Percentiles rank a stretch among this genome's conserved stretches.
Evolutionary conservation across 1,139 yeast species (phyloP).

Genomic region (Groenewaldozyma auringiensis): DNA sequence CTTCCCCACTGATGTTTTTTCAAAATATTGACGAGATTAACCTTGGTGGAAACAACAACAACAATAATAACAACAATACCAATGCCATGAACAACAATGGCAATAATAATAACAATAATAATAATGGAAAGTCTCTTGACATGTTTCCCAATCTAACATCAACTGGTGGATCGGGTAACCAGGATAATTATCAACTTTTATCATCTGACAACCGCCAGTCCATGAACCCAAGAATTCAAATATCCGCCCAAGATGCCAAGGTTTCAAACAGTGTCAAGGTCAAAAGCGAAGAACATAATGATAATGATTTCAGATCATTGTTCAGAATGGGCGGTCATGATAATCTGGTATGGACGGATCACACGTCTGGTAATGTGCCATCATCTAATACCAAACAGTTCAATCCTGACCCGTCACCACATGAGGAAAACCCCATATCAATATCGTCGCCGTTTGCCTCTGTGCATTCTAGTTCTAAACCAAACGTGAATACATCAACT

Average conservation of each 20-base stretch:
- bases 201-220: neutral
- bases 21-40: neutral
- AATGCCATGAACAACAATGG: neutral
- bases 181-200: neutral
- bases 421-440: no score
- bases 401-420: no score
- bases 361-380: neutral
- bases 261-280: neutral
- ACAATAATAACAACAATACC: neutral
- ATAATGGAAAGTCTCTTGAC: neutral
- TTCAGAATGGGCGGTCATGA: neutral
- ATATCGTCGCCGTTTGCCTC: neutral
- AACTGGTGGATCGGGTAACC: no score
- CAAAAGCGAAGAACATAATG: neutral
- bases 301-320: neutral
- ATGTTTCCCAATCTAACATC: neutral
- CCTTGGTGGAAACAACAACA: neutral
- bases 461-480: neutral
- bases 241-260: no score
- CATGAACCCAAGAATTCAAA: no score
- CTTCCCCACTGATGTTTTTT: neutral
- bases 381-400: no score
- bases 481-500: no score
- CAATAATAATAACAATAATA: neutral
- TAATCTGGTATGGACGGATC: neutral